Conservation (phyloP, 768 basidiomycete genomes). For the Rhizopogon vinicolor region DNA sequence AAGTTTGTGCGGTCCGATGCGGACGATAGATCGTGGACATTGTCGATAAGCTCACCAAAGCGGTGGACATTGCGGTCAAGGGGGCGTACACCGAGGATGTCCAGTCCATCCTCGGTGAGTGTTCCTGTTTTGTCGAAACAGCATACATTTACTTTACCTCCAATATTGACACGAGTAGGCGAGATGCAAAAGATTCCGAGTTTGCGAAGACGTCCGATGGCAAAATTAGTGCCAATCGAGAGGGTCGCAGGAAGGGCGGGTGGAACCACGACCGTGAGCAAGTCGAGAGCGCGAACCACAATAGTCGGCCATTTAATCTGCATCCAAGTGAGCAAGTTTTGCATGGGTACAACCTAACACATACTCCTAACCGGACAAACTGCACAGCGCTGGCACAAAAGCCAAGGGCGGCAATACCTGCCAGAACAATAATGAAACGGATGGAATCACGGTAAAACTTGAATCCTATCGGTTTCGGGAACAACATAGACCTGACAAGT, state of each 20-base stretch:
- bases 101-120: conserved; percentile 94
- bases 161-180: conserved; percentile 91
- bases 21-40: conserved; percentile 80
- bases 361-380: conserved; percentile 85
- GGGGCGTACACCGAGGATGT: conserved; percentile 90
- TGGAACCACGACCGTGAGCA: conserved; percentile 96
- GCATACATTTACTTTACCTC: conserved; percentile 93
- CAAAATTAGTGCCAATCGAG: conserved; percentile 96
- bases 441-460: conserved; percentile 95
- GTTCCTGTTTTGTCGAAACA: conserved; percentile 99
- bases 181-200: conserved; percentile 94
- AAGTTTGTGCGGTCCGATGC: conserved; percentile 75
- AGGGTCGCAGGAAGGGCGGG: conserved; percentile 96
- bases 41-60: conserved; percentile 88
- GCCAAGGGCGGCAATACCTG: conserved; percentile 86
- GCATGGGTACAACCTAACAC: conserved; percentile 20
- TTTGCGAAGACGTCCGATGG: conserved; percentile 83
- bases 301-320: conserved; percentile 91
- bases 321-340: neutral
- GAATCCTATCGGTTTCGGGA: conserved; percentile 98
- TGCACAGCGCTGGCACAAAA: conserved; percentile 91
- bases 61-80: conserved; percentile 70
- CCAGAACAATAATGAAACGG: conserved; percentile 86
- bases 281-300: conserved; percentile 84
- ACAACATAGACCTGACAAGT: conserved; percentile 93